Percentiles rank a stretch among this genome's conserved stretches.
phyloP scores from a whole-genome alignment of 306 rosid species.

The Ormosia emarginata region DNA sequence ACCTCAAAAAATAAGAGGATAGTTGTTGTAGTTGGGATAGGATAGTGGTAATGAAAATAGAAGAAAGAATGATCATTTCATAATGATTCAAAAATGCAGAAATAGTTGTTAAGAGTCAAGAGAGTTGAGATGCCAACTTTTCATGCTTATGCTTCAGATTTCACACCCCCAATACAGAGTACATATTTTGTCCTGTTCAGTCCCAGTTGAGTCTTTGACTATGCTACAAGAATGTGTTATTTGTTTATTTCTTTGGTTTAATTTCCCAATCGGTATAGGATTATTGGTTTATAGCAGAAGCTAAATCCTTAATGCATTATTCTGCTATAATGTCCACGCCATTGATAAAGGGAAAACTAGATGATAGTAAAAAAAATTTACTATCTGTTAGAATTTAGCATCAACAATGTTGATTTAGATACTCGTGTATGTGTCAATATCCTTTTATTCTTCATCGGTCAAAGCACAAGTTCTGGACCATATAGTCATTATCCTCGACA shows the following conservation, averaged over 20 bases:
- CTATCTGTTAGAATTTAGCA: background rate
- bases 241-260: background rate
- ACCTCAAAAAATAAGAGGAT: constrained; percentile 21
- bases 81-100: background rate
- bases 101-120: background rate
- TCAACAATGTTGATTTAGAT: background rate
- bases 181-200: background rate
- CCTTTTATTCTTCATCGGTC: too few relatives aligned
- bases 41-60: background rate
- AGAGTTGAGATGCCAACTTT: background rate
- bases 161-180: background rate
- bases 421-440: too few relatives aligned
- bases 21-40: background rate
- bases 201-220: constrained; percentile 6
- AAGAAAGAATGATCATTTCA: background rate
- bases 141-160: background rate
- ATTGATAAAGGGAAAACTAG: background rate
- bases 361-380: background rate
- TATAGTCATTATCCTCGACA: too few relatives aligned
- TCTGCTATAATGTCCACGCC: background rate
- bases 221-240: background rate
- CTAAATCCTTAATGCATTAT: background rate
- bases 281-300: background rate
- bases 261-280: too few relatives aligned
- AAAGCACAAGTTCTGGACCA: too few relatives aligned